Base-by-base conservation (phyloP, 23 red algal genomes). In the Gracilaria vermiculophylla region DNA sequence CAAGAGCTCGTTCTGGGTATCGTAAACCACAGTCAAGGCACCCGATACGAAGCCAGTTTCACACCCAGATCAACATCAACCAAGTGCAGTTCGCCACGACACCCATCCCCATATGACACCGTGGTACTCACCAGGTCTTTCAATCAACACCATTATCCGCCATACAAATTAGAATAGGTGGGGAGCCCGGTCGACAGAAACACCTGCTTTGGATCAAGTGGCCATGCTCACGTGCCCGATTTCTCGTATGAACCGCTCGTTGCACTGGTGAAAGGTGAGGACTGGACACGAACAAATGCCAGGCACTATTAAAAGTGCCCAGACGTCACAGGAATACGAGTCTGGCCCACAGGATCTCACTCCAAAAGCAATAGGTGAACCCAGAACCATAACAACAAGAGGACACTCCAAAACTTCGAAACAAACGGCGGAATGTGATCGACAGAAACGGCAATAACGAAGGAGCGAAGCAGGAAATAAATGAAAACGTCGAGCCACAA, bases 71-170 rank as follows among this genome's bases (percentile, higher is more conserved):
- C 1, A 70, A 42, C 37, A 39, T 4, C 64, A 15, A 19, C 33
- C 16, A 20, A 70, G 24, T 31, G 24, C 34, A 31, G 31, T 41
- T 3, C 34, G 34, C 29, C 64, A 70, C 64, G 64, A 14, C 64
- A 70, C 64, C 64, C 64, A 35, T 70, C 64, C 64, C 39, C 64
- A 20, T n/a, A 15, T 16, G 64, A 32, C 39, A 32, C 29, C 37
- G 37, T 35, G 16, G 33, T n/a, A 70, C 33, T 70, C 25, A 70
- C 64, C 64, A 42, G 64, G 13, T 70, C 34, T 70, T 70, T 42
- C 64, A 35, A 70, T 35, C 64, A 16, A 41, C 64, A 70, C 64
- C 33, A 35, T 41, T 70, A 70, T 70, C 33, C 64, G 64, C 64
- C 64, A 32, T 47, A 40, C 8, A 70, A n/a, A n/a, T n/a, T n/a